Evolutionary conservation across 2,329 filamentous ascomycete genomes (phyloP), one percentile per base, ranked within the genome.

Genomic region (Alternaria tenuissima): DNA sequence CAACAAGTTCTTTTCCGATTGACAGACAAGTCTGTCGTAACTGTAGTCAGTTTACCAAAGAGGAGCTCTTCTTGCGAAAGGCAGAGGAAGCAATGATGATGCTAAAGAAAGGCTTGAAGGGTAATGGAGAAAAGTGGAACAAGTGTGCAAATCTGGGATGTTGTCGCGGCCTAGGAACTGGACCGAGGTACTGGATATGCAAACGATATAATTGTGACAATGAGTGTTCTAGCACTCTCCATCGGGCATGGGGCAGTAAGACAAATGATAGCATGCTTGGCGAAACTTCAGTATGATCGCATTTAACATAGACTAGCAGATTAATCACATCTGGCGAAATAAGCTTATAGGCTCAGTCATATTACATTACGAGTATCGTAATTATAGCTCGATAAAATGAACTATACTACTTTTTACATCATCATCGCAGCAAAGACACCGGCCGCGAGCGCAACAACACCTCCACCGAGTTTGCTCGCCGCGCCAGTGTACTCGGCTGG

Each of bases 111-210:
- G 67, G 61, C 11, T 11, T 43, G 18, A 51, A 57, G n/a, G 34
- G 38, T 6, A 9, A 56, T 8, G 65, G 66, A 14, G 14, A 57
- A 9, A 28, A 42, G 49, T 65, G 55, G 58, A 49, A 24, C 9
- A 65, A 3, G 5, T 74, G 70, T 58, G 48, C 36, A 9, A 30
- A 34, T 24, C 4, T 6, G 6, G 55, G 42, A 16, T 72, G 70
- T 52, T 28, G n/a, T 9, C 63, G 38, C 28, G 26, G 5, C 0
- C 43, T 74, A 4, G 65, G 58, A 1, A 53, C 43, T 3, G 71
- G 70, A 3, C 67, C 68, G 1, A 65, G 67, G 41, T 75, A 68
- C 65, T 74, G 72, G 72, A 61, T 75, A 20, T 72, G 70, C 20
- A 22, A 9, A 5, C 1, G 0, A 1, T 24, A 26, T 1, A 1